Conservation (phyloP, 257 asterid genomes). For the Rubia yunnanensis region DNA sequence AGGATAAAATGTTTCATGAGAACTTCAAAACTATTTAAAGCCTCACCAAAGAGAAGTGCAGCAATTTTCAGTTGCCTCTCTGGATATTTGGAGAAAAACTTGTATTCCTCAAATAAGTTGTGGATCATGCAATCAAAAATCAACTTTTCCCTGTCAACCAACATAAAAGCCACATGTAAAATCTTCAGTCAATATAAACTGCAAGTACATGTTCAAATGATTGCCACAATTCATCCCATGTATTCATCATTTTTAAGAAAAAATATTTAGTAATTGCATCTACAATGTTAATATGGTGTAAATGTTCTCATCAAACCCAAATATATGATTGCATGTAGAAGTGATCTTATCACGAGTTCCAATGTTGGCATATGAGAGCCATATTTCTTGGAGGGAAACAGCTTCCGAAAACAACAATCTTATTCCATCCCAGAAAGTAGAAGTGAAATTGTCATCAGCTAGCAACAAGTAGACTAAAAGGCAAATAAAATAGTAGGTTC, state of each 20-base stretch:
- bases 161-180: conserved; percentile 6
- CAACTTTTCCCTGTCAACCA: conserved; percentile 63
- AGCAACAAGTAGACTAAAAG: background rate
- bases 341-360: background rate
- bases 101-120: conserved; percentile 83
- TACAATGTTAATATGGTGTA: background rate
- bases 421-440: background rate
- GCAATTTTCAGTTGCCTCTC: conserved; percentile 83
- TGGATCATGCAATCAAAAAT: conserved; percentile 79
- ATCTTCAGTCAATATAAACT: background rate
- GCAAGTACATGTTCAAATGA: background rate
- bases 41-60: conserved; percentile 76
- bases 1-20: background rate
- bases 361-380: background rate
- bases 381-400: background rate
- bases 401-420: background rate
- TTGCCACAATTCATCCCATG: background rate
- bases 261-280: background rate
- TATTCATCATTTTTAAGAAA: background rate
- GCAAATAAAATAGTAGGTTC: background rate
- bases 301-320: background rate
- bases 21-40: conserved; percentile 5
- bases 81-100: conserved; percentile 77
- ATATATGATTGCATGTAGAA: background rate
- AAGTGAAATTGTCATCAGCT: background rate